Conservation (phyloP, 1,284 basidiomycete genomes). For the Cystobasidiaceae sp. region DNA sequence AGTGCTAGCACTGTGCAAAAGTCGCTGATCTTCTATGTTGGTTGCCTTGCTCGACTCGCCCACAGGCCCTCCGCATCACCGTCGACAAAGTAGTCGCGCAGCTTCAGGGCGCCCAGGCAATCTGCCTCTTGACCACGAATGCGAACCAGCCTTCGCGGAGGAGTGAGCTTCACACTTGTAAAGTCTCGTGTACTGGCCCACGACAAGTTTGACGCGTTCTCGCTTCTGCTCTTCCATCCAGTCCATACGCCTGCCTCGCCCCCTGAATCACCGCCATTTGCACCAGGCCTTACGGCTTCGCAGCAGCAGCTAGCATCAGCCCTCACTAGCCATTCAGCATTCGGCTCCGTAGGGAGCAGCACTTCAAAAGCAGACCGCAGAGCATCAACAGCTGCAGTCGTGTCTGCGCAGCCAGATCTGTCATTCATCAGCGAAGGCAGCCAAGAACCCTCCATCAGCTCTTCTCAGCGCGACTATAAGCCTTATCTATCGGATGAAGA, state of each 20-base stretch:
- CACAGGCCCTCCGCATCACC: conserved; percentile 13
- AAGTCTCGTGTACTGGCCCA: too few relatives aligned
- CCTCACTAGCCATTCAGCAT: neutral
- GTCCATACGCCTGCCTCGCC: conserved; percentile 11
- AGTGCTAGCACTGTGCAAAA: too few relatives aligned
- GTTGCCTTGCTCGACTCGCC: neutral
- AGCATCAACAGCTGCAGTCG: neutral
- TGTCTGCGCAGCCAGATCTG: conserved; percentile 29
- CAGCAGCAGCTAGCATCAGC: neutral
- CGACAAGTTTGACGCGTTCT: too few relatives aligned
- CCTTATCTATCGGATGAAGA: conserved; percentile 17
- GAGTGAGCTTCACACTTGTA: too few relatives aligned
- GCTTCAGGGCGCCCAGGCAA: conserved; percentile 22
- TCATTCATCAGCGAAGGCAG: conserved; percentile 31
- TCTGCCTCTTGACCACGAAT: conserved; percentile 3
- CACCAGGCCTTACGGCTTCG: neutral
- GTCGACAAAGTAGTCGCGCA: conserved; percentile 28
- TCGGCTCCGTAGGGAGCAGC: conserved; percentile 9
- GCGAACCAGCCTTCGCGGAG: conserved; percentile 1
- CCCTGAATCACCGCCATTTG: conserved; percentile 9
- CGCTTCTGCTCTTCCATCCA: neutral
- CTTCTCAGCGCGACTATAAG: conserved; percentile 11
- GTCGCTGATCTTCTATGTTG: too few relatives aligned
- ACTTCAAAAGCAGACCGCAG: too few relatives aligned
- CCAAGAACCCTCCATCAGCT: conserved; percentile 12